Evolutionary conservation across 805 yeast genomes (phyloP).

Genomic region (Priceomyces medius): DNA sequence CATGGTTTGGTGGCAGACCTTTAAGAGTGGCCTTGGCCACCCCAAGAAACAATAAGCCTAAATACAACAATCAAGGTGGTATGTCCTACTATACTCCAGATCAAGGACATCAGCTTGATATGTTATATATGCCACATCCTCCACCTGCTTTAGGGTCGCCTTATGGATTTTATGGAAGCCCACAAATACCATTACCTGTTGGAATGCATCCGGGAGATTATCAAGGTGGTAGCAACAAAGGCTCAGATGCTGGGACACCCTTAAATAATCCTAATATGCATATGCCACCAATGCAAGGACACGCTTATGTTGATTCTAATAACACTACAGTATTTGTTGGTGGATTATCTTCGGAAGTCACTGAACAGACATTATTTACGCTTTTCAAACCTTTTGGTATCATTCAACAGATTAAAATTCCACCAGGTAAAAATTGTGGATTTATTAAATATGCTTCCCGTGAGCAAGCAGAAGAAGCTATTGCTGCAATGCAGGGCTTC

Average conservation of each 20-base stretch:
- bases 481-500: slow-evolving; percentile 84
- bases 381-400: slow-evolving; percentile 74
- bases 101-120: slow-evolving; percentile 12
- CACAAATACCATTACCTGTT: slow-evolving; percentile 12
- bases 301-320: slow-evolving; percentile 50
- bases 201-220: slow-evolving; percentile 7
- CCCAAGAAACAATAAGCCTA: slow-evolving; percentile 48
- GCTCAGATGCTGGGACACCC: slow-evolving; percentile 4
- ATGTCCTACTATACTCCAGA: slow-evolving; percentile 8
- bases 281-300: slow-evolving; percentile 11
- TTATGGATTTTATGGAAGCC: slow-evolving; percentile 15
- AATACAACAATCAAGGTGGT: slow-evolving; percentile 4
- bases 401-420: slow-evolving; percentile 68
- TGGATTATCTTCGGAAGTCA: slow-evolving; percentile 63
- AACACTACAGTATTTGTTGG: slow-evolving; percentile 81
- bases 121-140: slow-evolving; percentile 16
- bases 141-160: slow-evolving; percentile 11
- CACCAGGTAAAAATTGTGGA: slow-evolving; percentile 83
- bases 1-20: slow-evolving; percentile 76
- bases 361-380: slow-evolving; percentile 58
- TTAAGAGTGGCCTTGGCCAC: slow-evolving; percentile 78
- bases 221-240: neutral
- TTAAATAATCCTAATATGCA: slow-evolving; percentile 8
- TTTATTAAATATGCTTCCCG: slow-evolving; percentile 80
- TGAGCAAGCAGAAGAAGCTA: slow-evolving; percentile 82